Base-by-base conservation (phyloP, 2,329 filamentous ascomycete genomes). In the Arthrobotrys entomopaga region DNA sequence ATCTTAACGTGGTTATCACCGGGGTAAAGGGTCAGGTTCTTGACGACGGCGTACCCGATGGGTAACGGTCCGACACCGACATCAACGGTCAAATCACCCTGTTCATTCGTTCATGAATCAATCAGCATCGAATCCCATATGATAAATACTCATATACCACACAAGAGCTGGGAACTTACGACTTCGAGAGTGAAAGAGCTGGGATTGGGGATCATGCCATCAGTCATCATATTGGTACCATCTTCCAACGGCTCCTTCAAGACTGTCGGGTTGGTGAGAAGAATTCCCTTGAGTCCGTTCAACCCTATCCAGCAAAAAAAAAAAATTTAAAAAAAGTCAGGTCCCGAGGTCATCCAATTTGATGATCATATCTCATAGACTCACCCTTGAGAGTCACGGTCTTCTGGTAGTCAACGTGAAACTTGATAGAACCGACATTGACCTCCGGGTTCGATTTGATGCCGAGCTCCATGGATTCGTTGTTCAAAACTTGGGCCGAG, bases 171-270 rank as follows among this genome's bases (percentile, higher is more conserved):
- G 29, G 20, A 34, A 82, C 85, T 81, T 82, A 88, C 87, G 78
- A 91, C 85, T 38, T 89, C 85, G 60, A 91, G 83, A n/a, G 85
- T 87, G 79, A 89, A 84, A 59, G 86, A 81, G 0, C 88, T 89
- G 5, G 84, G 84, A 80, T 91, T 91, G 77, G 87, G 88, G 58
- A 91, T 88, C 66, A 83, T 82, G 67, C 85, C 84, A 13, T 82
- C 85, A 77, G 85, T 88, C 59, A 84, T 81, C 81, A 91, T 89
- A 82, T 90, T 91, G 79, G 85, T 84, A 76, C 83, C 84, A 61
- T 84, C 82, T 8, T 79, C 75, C 63, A 83, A 79, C 13, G 78
- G 67, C 26, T 80, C 77, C 19, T 84, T 77, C 38, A 83, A 80
- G 76, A 89, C 84, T 48, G 81, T 81, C 75, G 86, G 83, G 46